Evolutionary conservation across 495 filamentous ascomycete species (phyloP), one percentile per base, ranked within the genome.

Genomic region (Pyrenopolyporus hunteri): DNA sequence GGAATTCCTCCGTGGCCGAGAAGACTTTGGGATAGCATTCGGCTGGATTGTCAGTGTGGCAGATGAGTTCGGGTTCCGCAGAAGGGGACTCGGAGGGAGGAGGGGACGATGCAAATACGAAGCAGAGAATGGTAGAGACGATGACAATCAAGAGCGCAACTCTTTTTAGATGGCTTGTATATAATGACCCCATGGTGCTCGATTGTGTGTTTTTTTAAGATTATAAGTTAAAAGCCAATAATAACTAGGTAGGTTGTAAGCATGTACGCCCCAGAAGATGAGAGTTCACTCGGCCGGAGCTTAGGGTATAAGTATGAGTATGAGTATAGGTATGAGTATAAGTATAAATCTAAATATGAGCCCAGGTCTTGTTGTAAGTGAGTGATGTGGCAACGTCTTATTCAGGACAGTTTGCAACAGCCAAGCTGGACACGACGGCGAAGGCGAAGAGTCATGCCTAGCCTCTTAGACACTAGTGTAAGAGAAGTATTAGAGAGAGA

Each of bases 21-120:
- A 89, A 89, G 32, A 84, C 55, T 50, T 77, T 78, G 16, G 87
- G 86, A 63, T 89, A 89, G 67, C 87, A 89, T 26, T 84, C 83
- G 25, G 77, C 73, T 0, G 79, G 74, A 63, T 86, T 76, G 25
- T 73, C 67, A 14, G 82, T 82, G 60, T 87, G 84, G 54, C 87
- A 89, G 63, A 89, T 87, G n/a, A 87, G 72, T 23, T 86, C 79
- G 14, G 70, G 51, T 6, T 75, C 68, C 13, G 75, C 61, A 13
- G 75, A 53, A 6, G 72, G 70, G 5, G 70, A 71, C 26, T 57
- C 46, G 17, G 70, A 45, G 20, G 67, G 50, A 1, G 58, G 22
- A 29, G 49, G 26, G 5, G 57, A 49, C 4, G 62, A 66, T 16
- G 57, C 57, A 28, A 51, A 47, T 37, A 44, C 25, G 17, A 57